These are phyloP conservation scores for Petunia axillaris DNA, from an alignment of 257 asterid species.

Conservation along the genomic window DNA sequence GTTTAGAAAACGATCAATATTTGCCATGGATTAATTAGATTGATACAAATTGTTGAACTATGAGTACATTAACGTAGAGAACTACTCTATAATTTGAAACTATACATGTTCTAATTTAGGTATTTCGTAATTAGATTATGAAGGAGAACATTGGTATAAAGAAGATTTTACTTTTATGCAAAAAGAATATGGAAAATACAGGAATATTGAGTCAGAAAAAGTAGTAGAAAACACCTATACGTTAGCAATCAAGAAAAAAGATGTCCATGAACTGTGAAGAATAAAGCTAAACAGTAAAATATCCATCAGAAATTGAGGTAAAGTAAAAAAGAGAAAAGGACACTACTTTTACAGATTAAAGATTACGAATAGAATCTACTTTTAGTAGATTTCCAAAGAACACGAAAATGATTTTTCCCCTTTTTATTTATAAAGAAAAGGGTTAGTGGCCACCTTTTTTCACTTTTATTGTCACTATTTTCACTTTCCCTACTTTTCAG, in stretches of 20 bases:
- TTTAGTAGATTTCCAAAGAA: neutral
- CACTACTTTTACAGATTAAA: conserved; percentile 24
- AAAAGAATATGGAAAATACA: conserved; percentile 11
- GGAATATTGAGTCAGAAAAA: neutral
- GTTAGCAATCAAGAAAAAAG: conserved; percentile 18
- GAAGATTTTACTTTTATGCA: neutral
- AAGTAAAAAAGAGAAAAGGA: conserved; percentile 10
- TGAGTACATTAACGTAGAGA: neutral
- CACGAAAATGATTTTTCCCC: neutral
- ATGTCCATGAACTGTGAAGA: conserved; percentile 3
- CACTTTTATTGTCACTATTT: neutral
- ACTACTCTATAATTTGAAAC: neutral
- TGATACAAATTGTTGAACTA: neutral
- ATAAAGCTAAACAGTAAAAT: conserved; percentile 16
- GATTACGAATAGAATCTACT: conserved; percentile 20
- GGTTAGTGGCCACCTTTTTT: conserved; percentile 7
- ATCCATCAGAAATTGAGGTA: conserved; percentile 16
- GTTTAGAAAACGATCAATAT: neutral
- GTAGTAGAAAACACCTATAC: neutral
- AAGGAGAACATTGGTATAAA: neutral
- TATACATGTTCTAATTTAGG: neutral
- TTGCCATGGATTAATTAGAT: neutral
- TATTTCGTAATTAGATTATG: neutral
- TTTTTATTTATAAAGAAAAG: neutral
- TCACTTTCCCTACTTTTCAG: neutral